A percentile compares a stretch with the other conserved stretches of the same genome.
phyloP scores from a whole-genome alignment of 2,329 filamentous ascomycete species.

The Graphilbum ipis-grandicollis region DNA sequence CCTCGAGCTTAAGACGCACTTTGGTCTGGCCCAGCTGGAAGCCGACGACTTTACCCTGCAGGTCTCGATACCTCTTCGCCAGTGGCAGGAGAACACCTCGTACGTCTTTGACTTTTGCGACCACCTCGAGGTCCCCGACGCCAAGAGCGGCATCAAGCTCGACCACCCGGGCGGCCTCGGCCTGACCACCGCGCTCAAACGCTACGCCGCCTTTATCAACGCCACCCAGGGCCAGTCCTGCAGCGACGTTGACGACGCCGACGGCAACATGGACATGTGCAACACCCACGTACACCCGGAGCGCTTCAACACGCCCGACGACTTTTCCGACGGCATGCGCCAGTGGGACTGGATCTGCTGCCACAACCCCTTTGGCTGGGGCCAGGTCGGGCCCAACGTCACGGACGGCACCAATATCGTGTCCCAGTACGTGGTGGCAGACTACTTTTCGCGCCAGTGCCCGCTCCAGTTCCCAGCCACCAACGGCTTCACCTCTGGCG shows the following conservation, averaged over 20 bases:
- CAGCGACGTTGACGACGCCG: slow-evolving; percentile 26
- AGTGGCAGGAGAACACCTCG: slow-evolving; percentile 30
- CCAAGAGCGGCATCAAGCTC: slow-evolving; percentile 20
- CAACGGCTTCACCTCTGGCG: slow-evolving; percentile 15
- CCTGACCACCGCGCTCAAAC: slow-evolving; percentile 27
- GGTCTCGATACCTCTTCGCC: slow-evolving; percentile 16
- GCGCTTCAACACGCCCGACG: slow-evolving; percentile 17
- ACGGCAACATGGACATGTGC: slow-evolving; percentile 18
- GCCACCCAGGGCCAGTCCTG: too few species aligned
- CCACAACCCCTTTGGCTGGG: slow-evolving; percentile 21
- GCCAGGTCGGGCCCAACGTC: slow-evolving; percentile 25
- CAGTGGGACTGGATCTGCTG: slow-evolving; percentile 41
- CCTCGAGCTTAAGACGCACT: slow-evolving; percentile 27
- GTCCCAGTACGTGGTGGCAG: slow-evolving; percentile 17
- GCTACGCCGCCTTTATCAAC: slow-evolving; percentile 29
- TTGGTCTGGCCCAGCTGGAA: slow-evolving; percentile 23
- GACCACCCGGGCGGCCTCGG: slow-evolving; percentile 26
- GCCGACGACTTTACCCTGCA: slow-evolving; percentile 21
- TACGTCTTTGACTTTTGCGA: slow-evolving; percentile 30
- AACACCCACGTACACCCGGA: slow-evolving; percentile 21
- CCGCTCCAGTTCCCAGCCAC: slow-evolving; percentile 23
- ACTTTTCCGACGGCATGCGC: slow-evolving; percentile 21
- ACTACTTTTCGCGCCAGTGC: slow-evolving; percentile 25
- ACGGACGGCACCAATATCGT: slow-evolving; percentile 18
- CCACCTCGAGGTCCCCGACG: slow-evolving; percentile 21